Evolutionary conservation across 495 filamentous ascomycete species (phyloP), one percentile per base, ranked within the genome.

Genomic region (Podospora appendiculata): DNA sequence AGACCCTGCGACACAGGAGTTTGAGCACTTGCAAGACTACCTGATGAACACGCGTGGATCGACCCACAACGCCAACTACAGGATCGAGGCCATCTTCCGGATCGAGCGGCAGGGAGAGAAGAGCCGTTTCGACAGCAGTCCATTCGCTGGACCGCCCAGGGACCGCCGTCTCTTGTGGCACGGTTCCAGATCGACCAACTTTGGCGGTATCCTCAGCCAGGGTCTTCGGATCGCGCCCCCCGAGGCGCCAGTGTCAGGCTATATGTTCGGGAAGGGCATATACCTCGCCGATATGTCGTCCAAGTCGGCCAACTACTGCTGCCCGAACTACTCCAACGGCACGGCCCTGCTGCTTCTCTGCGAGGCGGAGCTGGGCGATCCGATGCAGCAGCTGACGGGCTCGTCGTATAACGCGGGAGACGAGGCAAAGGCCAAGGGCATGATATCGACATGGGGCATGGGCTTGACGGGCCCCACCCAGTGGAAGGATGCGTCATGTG

Each of bases 141-240:
- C 60, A 0, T 85, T 68, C 56, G 44, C 72, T 32, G 60, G 73
- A 41, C 54, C 60, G 25, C 45, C 56, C 13, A 54, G 58, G 47
- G 76, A 90, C 57, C 80, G 85, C 32, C 79, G 84, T 18, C 81
- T 94, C 9, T 76, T 95, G 4, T 95, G 90, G 90, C 90, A 95
- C 60, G 89, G 88, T 8, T 85, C 82, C 16, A 81, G 88, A 14
- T 75, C 75, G 25, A 90, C 86, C 41, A 94, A 94, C 61, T 93
- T 85, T 56, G 84, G 82, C 57, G 87, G 88, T 53, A 93, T 95
- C 45, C 77, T 95, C 19, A 85, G 80, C 51, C 87, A 93, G 63
- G 90, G 90, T 38, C 74, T 95, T 8, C 86, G 88, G 9, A 94
- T 95, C 50, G 89, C 90, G 0, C 89, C 90, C 0, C 88, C 88